Base-by-base conservation (phyloP, 2,329 filamentous ascomycete genomes). In the Aspergillus calidoustus region DNA sequence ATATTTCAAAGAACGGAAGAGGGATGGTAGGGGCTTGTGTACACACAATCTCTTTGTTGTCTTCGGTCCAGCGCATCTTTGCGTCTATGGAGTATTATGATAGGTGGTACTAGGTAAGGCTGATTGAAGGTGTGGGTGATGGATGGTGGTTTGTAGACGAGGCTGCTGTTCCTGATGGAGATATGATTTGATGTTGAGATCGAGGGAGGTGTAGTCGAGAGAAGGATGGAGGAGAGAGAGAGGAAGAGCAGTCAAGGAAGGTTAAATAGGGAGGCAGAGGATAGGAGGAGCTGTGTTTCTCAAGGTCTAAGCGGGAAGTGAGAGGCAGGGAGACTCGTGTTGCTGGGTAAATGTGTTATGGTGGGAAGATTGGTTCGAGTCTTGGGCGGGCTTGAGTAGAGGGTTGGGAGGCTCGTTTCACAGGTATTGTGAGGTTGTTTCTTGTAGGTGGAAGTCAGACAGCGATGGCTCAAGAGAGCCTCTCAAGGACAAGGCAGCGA, bases 21-120 rank as follows among this genome's bases (percentile, higher is more conserved):
- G 22, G 7, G 22, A 13, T 8, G 19, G n/a, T 7, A 15, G 31
- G 5, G 8, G 6, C 3, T n/a, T 34, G 11, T 13, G 11, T 23
- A 19, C 34, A 1, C 53, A 64, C 59, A 7, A 53, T 55, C 4
- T 61, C 34, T 56, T 64, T 51, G 25, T 58, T 58, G 2, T 61
- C 55, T 8, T 54, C 23, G 2, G 51, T 57, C 62, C 62, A 64
- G 22, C 52, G 51, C 55, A 64, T 61, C 19, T 46, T 61, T 9
- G 11, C 4, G 44, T 1, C 23, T 15, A 7, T 2, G 25, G 23
- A 15, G 8, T 25, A 41, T 6, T 17, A 7, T 50, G 13, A 5
- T n/a, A 47, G 6, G 17, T 9, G 15, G 28, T 44, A 6, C 15
- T 4, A 13, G 7, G 22, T 43, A 28, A 28, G 25, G 25, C 6